Evolutionary conservation across 441 rosid genomes (phyloP).

Genomic region (Gossypium gossypioides): DNA sequence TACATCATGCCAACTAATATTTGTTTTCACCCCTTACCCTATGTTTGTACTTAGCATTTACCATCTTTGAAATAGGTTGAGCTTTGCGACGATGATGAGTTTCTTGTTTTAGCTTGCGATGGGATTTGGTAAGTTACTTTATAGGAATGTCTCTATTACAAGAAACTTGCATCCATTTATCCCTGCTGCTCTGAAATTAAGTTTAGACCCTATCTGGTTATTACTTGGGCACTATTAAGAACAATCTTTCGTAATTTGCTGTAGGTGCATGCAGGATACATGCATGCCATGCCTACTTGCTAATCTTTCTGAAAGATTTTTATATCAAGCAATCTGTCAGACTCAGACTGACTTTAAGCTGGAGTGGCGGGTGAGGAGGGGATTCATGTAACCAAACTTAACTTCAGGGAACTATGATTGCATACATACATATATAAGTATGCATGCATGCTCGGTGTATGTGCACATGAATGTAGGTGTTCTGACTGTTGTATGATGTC

Average conservation of each 20-base stretch:
- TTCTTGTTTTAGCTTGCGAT: constrained; percentile 57
- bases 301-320: not conserved
- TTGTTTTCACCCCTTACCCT: constrained; percentile 6
- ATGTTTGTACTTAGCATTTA: constrained; percentile 3
- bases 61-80: constrained; percentile 33
- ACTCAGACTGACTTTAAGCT: not conserved
- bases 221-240: not conserved
- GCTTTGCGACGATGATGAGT: constrained; percentile 53
- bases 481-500: not conserved
- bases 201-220: not conserved
- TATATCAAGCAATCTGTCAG: not conserved
- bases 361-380: not conserved
- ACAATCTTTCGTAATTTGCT: not conserved
- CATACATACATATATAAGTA: not conserved
- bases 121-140: constrained; percentile 44
- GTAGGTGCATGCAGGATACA: not conserved
- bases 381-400: not conserved
- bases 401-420: not conserved
- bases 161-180: not conserved
- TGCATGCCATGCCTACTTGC: constrained; percentile 4
- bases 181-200: not conserved
- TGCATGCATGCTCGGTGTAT: not conserved
- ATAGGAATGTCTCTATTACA: not conserved
- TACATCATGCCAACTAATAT: not conserved
- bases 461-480: no score